Conservation (phyloP, 129 eudicot genomes). For the Ambrosia trifida region DNA sequence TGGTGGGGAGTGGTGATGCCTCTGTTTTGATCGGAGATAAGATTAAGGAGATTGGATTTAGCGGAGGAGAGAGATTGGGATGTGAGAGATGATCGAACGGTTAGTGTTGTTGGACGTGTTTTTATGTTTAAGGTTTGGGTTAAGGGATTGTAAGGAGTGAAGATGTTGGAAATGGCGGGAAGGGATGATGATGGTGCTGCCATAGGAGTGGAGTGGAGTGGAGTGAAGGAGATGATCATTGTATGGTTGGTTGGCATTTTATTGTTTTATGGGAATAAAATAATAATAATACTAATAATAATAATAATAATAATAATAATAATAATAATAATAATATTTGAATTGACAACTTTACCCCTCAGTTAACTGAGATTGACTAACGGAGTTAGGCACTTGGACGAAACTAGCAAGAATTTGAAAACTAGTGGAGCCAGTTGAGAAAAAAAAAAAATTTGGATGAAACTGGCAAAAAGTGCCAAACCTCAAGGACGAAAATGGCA, state of each 20-base stretch:
- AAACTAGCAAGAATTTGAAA: too few relatives aligned
- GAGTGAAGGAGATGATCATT: constrained; percentile 30
- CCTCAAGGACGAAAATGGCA: too few relatives aligned
- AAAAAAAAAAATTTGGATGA: too few relatives aligned
- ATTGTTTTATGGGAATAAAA: neutral
- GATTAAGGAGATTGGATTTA: constrained; percentile 59
- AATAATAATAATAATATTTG: too few relatives aligned
- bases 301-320: too few relatives aligned
- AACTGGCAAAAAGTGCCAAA: too few relatives aligned
- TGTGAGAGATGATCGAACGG: constrained; percentile 57
- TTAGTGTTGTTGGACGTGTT: constrained; percentile 25
- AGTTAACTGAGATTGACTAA: too few relatives aligned
- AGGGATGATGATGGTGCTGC: constrained; percentile 47
- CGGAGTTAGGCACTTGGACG: too few relatives aligned
- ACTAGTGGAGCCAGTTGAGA: too few relatives aligned
- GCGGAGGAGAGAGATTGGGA: constrained; percentile 62
- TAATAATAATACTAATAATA: too few relatives aligned
- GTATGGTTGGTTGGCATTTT: constrained; percentile 32
- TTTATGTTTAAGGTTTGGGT: constrained; percentile 30
- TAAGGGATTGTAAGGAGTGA: constrained; percentile 24
- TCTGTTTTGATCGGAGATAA: constrained; percentile 78
- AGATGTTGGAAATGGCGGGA: constrained; percentile 62
- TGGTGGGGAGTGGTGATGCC: constrained; percentile 87
- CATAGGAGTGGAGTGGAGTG: constrained; percentile 56
- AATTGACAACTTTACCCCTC: too few relatives aligned